phyloP scores from a whole-genome alignment of 345 rosid species.

The Nasturtium officinale region DNA sequence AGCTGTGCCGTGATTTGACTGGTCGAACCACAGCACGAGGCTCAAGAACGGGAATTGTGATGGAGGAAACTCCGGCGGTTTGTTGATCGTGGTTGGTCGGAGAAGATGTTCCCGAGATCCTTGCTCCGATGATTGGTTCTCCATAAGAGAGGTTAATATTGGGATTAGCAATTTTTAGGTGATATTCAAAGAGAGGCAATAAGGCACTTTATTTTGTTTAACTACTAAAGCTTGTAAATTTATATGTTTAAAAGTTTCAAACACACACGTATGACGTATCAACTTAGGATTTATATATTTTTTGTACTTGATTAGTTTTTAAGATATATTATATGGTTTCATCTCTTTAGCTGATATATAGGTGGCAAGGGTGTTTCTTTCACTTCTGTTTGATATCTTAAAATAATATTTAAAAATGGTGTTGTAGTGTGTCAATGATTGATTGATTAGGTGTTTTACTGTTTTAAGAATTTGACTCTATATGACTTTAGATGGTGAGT shows the following conservation, averaged over 20 bases:
- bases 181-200: no score
- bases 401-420: not conserved
- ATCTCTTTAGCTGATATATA: not conserved
- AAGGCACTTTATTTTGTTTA: slow-evolving; percentile 30
- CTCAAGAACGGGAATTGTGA: slow-evolving; percentile 30
- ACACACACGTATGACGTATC: slow-evolving; percentile 7
- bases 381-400: slow-evolving; percentile 10
- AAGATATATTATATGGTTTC: slow-evolving; percentile 34
- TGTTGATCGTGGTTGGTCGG: slow-evolving; percentile 31
- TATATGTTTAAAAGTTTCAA: not conserved
- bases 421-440: not conserved
- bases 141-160: slow-evolving; percentile 31
- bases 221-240: not conserved
- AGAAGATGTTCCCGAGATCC: slow-evolving; percentile 39
- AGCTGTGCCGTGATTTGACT: slow-evolving; percentile 55
- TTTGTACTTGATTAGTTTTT: not conserved
- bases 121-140: slow-evolving; percentile 28
- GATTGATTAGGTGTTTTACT: not conserved
- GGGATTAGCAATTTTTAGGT: not conserved
- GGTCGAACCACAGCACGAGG: slow-evolving; percentile 56
- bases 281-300: not conserved
- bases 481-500: not conserved
- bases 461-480: not conserved
- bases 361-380: slow-evolving; percentile 5
- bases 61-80: slow-evolving; percentile 25